Percentiles rank a stretch among this genome's conserved stretches.
These are phyloP conservation scores for Physaria fendleri DNA, from an alignment of 345 rosid genomes.

Conservation along the genomic window DNA sequence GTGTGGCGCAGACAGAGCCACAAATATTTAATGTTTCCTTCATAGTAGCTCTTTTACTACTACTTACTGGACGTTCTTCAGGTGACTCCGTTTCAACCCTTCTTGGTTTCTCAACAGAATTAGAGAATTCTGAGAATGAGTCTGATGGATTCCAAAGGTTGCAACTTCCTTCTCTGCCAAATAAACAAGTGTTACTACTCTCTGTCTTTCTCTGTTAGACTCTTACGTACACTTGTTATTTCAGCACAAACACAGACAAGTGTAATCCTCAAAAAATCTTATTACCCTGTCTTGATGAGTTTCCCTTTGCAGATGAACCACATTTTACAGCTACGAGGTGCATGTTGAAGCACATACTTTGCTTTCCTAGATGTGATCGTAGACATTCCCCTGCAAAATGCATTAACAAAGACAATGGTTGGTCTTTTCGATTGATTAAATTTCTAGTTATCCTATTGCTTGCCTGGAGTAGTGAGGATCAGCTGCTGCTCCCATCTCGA, in stretches of 20 bases:
- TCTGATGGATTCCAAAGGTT: background rate
- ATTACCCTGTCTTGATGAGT: conserved; percentile 49
- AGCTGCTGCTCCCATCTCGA: conserved; percentile 87
- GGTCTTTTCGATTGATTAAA: too few species aligned
- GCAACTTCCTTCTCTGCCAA: conserved; percentile 5
- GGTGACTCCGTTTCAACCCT: background rate
- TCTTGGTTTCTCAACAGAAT: background rate
- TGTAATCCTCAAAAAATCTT: background rate
- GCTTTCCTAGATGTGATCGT: conserved; percentile 71
- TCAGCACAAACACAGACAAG: background rate
- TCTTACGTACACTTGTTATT: background rate
- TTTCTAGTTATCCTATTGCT: too few species aligned
- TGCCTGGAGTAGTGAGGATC: conserved; percentile 58
- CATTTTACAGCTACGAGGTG: conserved; percentile 59
- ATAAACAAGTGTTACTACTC: background rate
- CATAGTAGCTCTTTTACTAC: background rate
- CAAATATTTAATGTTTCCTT: background rate
- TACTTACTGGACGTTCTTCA: conserved; percentile 9
- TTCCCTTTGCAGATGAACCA: conserved; percentile 67
- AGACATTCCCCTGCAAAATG: conserved; percentile 60
- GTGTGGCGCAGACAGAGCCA: too few species aligned
- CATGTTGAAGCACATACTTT: conserved; percentile 38
- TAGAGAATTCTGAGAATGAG: background rate
- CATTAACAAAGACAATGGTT: conserved; percentile 16
- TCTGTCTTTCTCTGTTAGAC: background rate